These are phyloP conservation scores for Pseudotulostoma volvatum DNA, from an alignment of 495 filamentous ascomycete genomes.

Conservation along the genomic window DNA sequence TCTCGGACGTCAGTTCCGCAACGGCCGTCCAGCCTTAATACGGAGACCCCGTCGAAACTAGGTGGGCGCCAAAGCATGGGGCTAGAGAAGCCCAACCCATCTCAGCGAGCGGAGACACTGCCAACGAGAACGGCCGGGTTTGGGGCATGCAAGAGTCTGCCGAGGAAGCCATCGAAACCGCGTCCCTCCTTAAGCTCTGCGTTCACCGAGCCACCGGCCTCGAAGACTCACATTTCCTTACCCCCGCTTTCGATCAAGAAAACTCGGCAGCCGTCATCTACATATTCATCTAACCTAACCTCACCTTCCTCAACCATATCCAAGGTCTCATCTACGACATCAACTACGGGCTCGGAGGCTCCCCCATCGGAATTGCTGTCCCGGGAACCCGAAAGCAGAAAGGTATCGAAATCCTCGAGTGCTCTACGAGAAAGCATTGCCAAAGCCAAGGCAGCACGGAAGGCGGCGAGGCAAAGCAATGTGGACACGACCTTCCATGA, in stretches of 20 bases:
- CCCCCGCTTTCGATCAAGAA: conserved; percentile 35
- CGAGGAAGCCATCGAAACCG: conserved; percentile 31
- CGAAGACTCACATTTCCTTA: conserved; percentile 26
- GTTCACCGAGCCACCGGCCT: conserved; percentile 35
- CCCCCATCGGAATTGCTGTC: conserved; percentile 7
- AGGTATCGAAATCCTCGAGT: conserved; percentile 52
- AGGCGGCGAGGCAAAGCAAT: conserved; percentile 35
- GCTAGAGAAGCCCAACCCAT: conserved; percentile 5
- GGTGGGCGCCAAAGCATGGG: conserved; percentile 11
- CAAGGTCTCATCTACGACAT: conserved; percentile 19
- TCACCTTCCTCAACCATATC: conserved; percentile 19
- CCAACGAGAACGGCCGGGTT: conserved; percentile 15
- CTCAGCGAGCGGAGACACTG: conserved; percentile 20
- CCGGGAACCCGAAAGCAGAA: conserved; percentile 18
- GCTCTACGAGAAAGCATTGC: conserved; percentile 83
- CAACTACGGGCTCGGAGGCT: conserved; percentile 12
- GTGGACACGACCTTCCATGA: conserved; percentile 13
- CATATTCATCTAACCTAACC: conserved; percentile 12
- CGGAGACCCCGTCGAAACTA: conserved; percentile 14
- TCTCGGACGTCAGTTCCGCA: not conserved
- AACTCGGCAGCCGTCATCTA: conserved; percentile 20
- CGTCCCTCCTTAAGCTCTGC: conserved; percentile 39
- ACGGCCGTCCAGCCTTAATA: not conserved
- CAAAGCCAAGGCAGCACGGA: conserved; percentile 75
- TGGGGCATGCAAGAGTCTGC: conserved; percentile 33